Evolutionary conservation across 768 basidiomycete species (phyloP).

Genomic region (Pulveroboletus frians): DNA sequence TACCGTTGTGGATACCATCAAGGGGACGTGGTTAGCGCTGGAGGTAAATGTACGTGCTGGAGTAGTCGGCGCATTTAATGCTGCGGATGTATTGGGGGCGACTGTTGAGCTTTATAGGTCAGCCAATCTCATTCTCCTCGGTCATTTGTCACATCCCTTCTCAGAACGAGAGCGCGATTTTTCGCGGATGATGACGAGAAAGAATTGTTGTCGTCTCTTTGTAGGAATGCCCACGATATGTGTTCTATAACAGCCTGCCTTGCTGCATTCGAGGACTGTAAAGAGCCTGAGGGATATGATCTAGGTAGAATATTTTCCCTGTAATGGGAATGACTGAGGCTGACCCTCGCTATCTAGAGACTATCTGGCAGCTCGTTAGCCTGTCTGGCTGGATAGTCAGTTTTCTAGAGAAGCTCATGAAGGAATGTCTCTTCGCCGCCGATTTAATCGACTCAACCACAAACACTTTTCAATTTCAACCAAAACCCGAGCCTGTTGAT

Average conservation of each 20-base stretch:
- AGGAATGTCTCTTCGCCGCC: conserved; percentile 39
- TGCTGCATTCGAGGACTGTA: conserved; percentile 63
- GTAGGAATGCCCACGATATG: conserved; percentile 61
- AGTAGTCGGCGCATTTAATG: conserved; percentile 35
- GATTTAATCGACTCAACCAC: conserved; percentile 20
- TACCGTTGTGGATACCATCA: conserved; percentile 44
- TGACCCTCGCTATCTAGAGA: conserved; percentile 38
- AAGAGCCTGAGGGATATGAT: conserved; percentile 56
- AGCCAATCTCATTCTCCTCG: neutral
- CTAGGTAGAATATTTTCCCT: conserved; percentile 39
- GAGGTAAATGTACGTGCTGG: conserved; percentile 40
- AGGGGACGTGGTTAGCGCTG: conserved; percentile 41
- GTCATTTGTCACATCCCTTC: conserved; percentile 3
- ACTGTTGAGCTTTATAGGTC: conserved; percentile 37
- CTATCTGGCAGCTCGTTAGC: conserved; percentile 67
- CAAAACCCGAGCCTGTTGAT: conserved; percentile 28
- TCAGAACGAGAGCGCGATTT: conserved; percentile 32
- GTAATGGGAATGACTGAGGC: neutral
- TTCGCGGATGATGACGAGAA: conserved; percentile 33
- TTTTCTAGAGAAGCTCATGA: conserved; percentile 60
- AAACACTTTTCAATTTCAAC: conserved; percentile 8
- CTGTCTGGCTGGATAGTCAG: conserved; percentile 57
- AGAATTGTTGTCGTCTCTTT: conserved; percentile 41
- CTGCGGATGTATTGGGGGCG: conserved; percentile 48
- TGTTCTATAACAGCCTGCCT: conserved; percentile 57